These are phyloP conservation scores for Aspergillus mulundensis DNA, from an alignment of 495 filamentous ascomycete species.

Conservation along the genomic window DNA sequence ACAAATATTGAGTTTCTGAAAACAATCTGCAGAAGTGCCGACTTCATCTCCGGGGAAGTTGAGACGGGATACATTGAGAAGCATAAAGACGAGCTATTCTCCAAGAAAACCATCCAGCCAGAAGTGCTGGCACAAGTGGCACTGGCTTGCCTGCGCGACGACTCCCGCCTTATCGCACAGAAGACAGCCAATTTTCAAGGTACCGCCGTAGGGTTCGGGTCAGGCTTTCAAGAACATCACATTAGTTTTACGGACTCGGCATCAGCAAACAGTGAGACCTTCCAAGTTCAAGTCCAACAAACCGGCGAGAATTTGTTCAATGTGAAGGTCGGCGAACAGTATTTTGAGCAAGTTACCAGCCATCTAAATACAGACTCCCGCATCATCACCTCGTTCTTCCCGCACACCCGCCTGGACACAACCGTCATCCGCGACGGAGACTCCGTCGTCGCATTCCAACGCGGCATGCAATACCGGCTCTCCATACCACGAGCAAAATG, in stretches of 20 bases:
- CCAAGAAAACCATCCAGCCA: constrained; percentile 45
- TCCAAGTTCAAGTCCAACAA: constrained; percentile 66
- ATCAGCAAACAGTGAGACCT: constrained; percentile 32
- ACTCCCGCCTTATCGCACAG: constrained; percentile 18
- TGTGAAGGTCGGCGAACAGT: constrained; percentile 53
- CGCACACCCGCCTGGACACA: constrained; percentile 73
- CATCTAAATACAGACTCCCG: constrained; percentile 32
- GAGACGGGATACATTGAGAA: constrained; percentile 97
- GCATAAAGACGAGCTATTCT: constrained; percentile 70
- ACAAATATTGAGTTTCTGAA: constrained; percentile 99
- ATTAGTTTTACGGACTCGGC: constrained; percentile 50
- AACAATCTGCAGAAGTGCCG: constrained; percentile 69
- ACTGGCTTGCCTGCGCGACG: constrained; percentile 58
- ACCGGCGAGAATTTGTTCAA: constrained; percentile 59
- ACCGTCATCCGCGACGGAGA: constrained; percentile 70
- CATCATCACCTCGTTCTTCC: constrained; percentile 58
- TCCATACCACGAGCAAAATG: constrained; percentile 64
- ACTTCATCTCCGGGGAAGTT: constrained; percentile 82
- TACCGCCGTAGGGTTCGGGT: constrained; percentile 49
- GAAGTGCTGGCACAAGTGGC: constrained; percentile 83
- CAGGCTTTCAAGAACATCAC: constrained; percentile 48
- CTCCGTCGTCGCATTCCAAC: constrained; percentile 75
- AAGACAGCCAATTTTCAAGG: constrained; percentile 24
- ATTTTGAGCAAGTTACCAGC: constrained; percentile 45
- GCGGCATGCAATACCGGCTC: constrained; percentile 71